These are phyloP conservation scores for Orobanche coerulescens DNA, from an alignment of 257 asterid species.

Conservation along the genomic window DNA sequence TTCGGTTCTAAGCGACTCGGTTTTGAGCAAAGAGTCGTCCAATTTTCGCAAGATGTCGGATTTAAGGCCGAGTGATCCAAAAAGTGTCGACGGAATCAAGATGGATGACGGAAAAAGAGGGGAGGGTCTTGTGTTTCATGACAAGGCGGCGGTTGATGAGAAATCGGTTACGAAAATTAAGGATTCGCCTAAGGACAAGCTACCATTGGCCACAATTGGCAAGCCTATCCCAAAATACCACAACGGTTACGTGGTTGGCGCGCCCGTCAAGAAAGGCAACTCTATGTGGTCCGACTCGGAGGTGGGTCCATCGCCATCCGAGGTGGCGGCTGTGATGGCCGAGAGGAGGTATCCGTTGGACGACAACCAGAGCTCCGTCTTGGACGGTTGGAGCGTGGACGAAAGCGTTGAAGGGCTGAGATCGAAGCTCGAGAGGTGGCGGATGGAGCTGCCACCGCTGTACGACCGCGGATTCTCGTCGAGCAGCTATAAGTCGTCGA, in stretches of 20 bases:
- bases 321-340: constrained; percentile 73
- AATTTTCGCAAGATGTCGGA: constrained; percentile 16
- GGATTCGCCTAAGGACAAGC: constrained; percentile 18
- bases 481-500: constrained; percentile 54
- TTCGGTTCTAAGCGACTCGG: constrained; percentile 57
- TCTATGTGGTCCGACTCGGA: constrained; percentile 59
- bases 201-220: constrained; percentile 19
- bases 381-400: constrained; percentile 91
- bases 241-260: constrained; percentile 29
- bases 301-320: constrained; percentile 86
- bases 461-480: constrained; percentile 45
- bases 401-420: constrained; percentile 80
- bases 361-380: constrained; percentile 60
- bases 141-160: constrained; percentile 30
- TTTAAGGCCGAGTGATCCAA: background rate
- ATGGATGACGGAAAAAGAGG: background rate
- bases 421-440: constrained; percentile 85
- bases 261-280: constrained; percentile 34
- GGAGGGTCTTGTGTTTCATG: no score
- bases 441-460: constrained; percentile 70
- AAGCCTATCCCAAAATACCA: constrained; percentile 28
- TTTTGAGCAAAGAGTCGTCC: constrained; percentile 45
- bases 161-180: constrained; percentile 20
- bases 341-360: constrained; percentile 50
- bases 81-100: background rate